These are phyloP conservation scores for Fusarium duplospermum DNA, from an alignment of 2,329 filamentous ascomycete species.

Conservation along the genomic window DNA sequence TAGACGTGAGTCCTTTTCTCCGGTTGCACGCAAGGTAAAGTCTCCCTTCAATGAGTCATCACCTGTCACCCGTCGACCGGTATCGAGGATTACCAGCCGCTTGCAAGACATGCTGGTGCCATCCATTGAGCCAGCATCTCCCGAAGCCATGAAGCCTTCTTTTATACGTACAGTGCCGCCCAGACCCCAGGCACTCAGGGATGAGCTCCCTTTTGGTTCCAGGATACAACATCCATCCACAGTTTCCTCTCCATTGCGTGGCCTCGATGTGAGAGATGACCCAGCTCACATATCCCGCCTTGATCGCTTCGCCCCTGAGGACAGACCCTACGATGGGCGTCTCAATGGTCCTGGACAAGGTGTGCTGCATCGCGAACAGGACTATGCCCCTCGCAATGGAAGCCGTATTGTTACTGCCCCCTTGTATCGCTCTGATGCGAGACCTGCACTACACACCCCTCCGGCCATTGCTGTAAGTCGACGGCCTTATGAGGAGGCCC, in stretches of 20 bases:
- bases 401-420: slow-evolving; percentile 19
- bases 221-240: slow-evolving; percentile 36
- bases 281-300: slow-evolving; percentile 25
- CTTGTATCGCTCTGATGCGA: slow-evolving; percentile 25
- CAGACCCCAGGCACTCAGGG: slow-evolving; percentile 38
- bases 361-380: slow-evolving; percentile 16
- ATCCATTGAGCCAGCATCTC: slow-evolving; percentile 60
- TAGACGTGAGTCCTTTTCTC: slow-evolving; percentile 33
- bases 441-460: slow-evolving; percentile 28
- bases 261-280: slow-evolving; percentile 28
- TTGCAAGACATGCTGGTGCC: slow-evolving; percentile 58
- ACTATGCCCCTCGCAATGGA: slow-evolving; percentile 11
- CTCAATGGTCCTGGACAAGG: slow-evolving; percentile 21
- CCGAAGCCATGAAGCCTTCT: slow-evolving; percentile 48
- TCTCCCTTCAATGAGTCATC: slow-evolving; percentile 34
- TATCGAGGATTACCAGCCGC: slow-evolving; percentile 25
- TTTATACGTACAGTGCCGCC: slow-evolving; percentile 50
- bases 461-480: slow-evolving; percentile 36
- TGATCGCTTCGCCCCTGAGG: slow-evolving; percentile 20
- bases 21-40: slow-evolving; percentile 45
- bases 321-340: slow-evolving; percentile 9
- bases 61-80: slow-evolving; percentile 36
- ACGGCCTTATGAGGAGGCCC: slow-evolving; percentile 47
- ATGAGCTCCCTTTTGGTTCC: slow-evolving; percentile 31
- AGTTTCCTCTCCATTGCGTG: slow-evolving; percentile 35